These are phyloP conservation scores for Panicum virgatum DNA, from an alignment of 202 grass and related monocot genomes.

Conservation along the genomic window DNA sequence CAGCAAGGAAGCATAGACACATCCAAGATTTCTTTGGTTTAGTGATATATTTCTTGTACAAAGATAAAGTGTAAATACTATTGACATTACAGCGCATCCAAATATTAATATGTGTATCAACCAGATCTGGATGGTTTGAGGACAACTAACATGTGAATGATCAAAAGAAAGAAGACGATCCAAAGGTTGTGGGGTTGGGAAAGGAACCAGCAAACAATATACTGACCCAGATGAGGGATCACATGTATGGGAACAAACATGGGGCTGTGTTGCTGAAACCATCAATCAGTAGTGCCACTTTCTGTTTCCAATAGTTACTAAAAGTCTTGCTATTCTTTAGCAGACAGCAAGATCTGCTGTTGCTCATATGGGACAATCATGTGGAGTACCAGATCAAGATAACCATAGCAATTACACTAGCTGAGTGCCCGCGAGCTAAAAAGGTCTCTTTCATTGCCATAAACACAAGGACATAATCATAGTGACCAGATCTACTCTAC, in stretches of 20 bases:
- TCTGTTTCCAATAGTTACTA: slow-evolving; percentile 27
- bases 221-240: slow-evolving; percentile 21
- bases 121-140: slow-evolving; percentile 6
- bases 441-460: slow-evolving; percentile 12
- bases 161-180: slow-evolving; percentile 30
- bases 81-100: neutral
- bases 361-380: slow-evolving; percentile 39
- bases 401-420: slow-evolving; percentile 16
- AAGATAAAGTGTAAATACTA: neutral
- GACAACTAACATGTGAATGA: slow-evolving; percentile 16
- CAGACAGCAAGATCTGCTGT: slow-evolving; percentile 36
- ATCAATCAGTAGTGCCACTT: slow-evolving; percentile 35
- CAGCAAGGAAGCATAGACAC: neutral
- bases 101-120: neutral
- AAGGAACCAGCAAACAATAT: slow-evolving; percentile 20
- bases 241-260: slow-evolving; percentile 28
- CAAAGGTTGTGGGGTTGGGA: slow-evolving; percentile 6
- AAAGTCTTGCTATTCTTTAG: slow-evolving; percentile 22
- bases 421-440: neutral
- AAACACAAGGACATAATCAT: slow-evolving; percentile 16
- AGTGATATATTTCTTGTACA: too few relatives aligned
- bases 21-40: too few relatives aligned
- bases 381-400: slow-evolving; percentile 23
- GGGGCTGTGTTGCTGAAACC: neutral
- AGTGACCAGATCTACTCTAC: slow-evolving; percentile 9